A percentile compares a stretch with the other conserved stretches of the same genome.
These are phyloP conservation scores for Artemisia princeps DNA, from an alignment of 140 eudicot genomes.

Conservation along the genomic window DNA sequence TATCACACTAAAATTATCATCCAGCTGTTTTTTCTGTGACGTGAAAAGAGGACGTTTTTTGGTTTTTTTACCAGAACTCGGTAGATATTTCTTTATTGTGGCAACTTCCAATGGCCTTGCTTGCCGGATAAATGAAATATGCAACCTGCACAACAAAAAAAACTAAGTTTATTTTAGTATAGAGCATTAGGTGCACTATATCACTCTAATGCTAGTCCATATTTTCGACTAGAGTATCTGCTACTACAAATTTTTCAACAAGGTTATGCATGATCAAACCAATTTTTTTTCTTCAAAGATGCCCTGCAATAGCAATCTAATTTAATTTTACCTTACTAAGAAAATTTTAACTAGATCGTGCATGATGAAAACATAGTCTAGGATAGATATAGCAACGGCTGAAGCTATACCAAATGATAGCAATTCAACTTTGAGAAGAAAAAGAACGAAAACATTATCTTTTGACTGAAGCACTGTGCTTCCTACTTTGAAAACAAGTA, in stretches of 20 bases:
- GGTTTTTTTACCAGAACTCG: conserved; percentile 20
- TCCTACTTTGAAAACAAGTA: background rate
- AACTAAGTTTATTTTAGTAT: background rate
- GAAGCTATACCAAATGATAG: too few species aligned
- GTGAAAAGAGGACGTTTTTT: conserved; percentile 58
- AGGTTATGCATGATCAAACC: background rate
- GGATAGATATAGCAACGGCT: too few species aligned
- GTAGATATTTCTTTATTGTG: conserved; percentile 34
- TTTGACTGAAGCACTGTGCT: background rate
- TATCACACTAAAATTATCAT: conserved; percentile 56
- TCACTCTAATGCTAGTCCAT: background rate
- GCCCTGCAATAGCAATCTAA: too few species aligned
- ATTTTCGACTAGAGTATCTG: conserved; percentile 1
- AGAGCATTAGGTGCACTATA: background rate
- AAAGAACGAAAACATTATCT: background rate
- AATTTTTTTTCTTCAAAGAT: background rate
- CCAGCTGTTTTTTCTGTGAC: conserved; percentile 64
- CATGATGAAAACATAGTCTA: too few species aligned
- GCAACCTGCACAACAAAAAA: conserved; percentile 39
- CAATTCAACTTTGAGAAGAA: background rate
- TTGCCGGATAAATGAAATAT: conserved; percentile 37
- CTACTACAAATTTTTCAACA: too few species aligned
- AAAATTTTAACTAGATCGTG: too few species aligned
- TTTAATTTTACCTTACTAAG: too few species aligned
- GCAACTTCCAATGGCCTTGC: conserved; percentile 43